These are phyloP conservation scores for Amanita exitialis DNA, from an alignment of 768 basidiomycete species.

Conservation along the genomic window DNA sequence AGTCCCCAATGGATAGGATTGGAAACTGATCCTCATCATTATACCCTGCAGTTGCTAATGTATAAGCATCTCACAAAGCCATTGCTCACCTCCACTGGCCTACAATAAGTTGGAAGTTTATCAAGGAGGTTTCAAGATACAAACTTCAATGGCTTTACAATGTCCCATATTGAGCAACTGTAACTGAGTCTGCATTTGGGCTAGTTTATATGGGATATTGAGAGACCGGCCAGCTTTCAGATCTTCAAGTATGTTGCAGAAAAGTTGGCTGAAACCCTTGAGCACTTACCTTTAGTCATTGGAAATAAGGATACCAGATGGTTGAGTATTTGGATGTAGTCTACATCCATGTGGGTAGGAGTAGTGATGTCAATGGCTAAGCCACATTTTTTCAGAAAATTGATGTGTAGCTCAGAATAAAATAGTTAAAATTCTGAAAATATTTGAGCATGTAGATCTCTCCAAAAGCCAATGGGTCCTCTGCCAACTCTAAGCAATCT, in stretches of 20 bases:
- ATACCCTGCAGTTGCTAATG: slow-evolving; percentile 10
- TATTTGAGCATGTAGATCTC: too few relatives aligned
- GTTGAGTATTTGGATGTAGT: slow-evolving; percentile 2
- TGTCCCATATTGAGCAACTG: slow-evolving; percentile 29
- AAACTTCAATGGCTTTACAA: slow-evolving; percentile 42
- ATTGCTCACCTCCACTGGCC: slow-evolving; percentile 37
- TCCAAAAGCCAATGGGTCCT: too few relatives aligned
- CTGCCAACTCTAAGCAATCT: too few relatives aligned
- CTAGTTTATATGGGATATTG: slow-evolving; percentile 30
- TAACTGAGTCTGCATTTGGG: slow-evolving; percentile 22
- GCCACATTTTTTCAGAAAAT: too few relatives aligned
- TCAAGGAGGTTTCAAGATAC: slow-evolving; percentile 2
- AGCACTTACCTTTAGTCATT: slow-evolving; percentile 18
- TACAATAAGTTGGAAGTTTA: not conserved
- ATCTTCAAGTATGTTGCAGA: not conserved
- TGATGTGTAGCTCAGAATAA: too few relatives aligned
- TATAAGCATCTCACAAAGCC: slow-evolving; percentile 33
- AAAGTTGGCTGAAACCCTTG: not conserved
- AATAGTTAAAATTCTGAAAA: too few relatives aligned
- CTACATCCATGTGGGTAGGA: not conserved
- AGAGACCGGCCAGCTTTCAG: slow-evolving; percentile 5
- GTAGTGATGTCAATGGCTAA: too few relatives aligned
- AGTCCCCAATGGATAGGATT: slow-evolving; percentile 30
- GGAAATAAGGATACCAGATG: slow-evolving; percentile 28
- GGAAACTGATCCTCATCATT: slow-evolving; percentile 10